Evolutionary conservation across 202 grass and related monocot species (phyloP), one percentile per base, ranked within the genome.

Genomic region (Setaria italica): DNA sequence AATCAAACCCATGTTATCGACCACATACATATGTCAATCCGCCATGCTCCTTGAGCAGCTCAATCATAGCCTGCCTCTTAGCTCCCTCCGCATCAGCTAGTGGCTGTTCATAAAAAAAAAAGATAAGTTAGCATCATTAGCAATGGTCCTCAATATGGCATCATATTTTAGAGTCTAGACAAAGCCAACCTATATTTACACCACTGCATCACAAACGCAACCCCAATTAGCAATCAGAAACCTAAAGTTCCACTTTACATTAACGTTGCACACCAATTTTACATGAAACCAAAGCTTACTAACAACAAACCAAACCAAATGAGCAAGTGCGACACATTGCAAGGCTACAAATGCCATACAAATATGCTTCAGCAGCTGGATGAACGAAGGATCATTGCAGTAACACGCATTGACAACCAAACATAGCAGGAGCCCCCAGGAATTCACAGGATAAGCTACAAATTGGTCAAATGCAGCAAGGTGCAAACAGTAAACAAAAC

Each of bases 71-170:
- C 80, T 77, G 70, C 87, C 86, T 94, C 89, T 94, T 97, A 76
- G 92, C 92, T 19, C 97, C 97, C 84, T 97, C 97, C 12, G 97
- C 97, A 67, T 99, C 97, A 71, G 97, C 97, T 54, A 99, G 82
- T 79, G 97, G 94, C 97, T 99, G 83, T 79, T 29, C 84, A 82
- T 45, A 11, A 60, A 66, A 76, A 81, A 39, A 60, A 32, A 78
- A 25, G 25, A 47, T 56, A 57, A 57, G 29, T 82, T 37, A 88
- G 77, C 32, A 88, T 53, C n/a, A 49, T 49, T 29, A 81, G 19
- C 30, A 59, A 63, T 19, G 12, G 49, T 64, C 35, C 6, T 37
- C 55, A 80, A 80, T 70, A 4, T 55, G 7, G 5, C 17, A 84
- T 21, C 42, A 63, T 8, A 29, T 19, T 74, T 5, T 74, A 53